Base-by-base conservation (phyloP, 1,139 yeast genomes). In the Yamadazyma jaroonii region DNA sequence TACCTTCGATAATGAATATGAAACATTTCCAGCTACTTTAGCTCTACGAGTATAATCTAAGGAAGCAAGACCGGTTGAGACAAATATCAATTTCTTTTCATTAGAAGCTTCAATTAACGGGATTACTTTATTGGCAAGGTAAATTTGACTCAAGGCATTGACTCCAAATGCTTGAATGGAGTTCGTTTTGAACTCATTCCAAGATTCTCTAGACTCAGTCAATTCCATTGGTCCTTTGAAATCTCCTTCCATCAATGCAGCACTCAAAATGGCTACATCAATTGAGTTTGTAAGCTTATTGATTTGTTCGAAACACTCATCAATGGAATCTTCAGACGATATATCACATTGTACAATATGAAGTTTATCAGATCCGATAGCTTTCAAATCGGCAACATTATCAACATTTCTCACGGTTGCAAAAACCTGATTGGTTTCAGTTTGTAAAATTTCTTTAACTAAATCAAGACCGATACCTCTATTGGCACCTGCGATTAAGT, bases 391-490 rank as follows among this genome's bases (percentile, higher is more conserved):
- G n/a, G n/a, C 14, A 4, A 10, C 34, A 14, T 5, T 34, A 9
- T 9, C 32, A 14, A 12, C 33, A 11, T 23, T 21, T 31, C 41
- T 31, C 20, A 31, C 38, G 6, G 39, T 35, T 6, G 32, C 39
- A 45, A 62, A 53, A 15, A 64, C 63, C 9, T 36, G 40, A 33
- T 54, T 54, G 9, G 40, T 41, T 4, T 54, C 36, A 14, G 42
- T 36, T n/a, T 29, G 27, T 9, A 56, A 36, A 6, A 60, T 41
- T 27, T 46, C 49, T 26, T 46, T 48, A 10, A 53, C 62, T 9
- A 60, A 35, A 11, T 49, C 55, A 20, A 49, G 42, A 2, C 68
- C 69, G 34, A 64, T 53, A 5, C 69, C 69, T 37, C 62, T 49
- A 41, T 56, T 60, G 14, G 57, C 59, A 26, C 62, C 64, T 9